These are phyloP conservation scores for Metschnikowia peoriensis DNA, from an alignment of 805 yeast genomes.

Conservation along the genomic window DNA sequence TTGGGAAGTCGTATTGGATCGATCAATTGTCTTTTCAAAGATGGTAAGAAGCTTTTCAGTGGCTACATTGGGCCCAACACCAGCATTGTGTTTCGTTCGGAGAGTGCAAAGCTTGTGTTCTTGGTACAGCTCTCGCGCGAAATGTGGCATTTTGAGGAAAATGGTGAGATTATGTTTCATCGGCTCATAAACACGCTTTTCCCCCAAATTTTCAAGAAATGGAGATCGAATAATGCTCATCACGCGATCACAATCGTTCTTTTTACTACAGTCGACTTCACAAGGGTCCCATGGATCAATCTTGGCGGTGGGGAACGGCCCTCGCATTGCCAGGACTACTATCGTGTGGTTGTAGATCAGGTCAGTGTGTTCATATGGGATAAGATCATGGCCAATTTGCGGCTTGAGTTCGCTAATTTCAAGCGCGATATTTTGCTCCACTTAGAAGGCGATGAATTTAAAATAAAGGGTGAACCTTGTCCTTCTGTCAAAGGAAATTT, in stretches of 20 bases:
- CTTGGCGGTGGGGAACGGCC: slow-evolving; percentile 72
- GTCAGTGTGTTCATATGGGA: slow-evolving; percentile 88
- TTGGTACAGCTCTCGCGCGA: slow-evolving; percentile 88
- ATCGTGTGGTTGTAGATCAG: slow-evolving; percentile 92
- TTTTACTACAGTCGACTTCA: slow-evolving; percentile 76
- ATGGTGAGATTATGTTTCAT: slow-evolving; percentile 91
- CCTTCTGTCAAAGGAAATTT: slow-evolving; percentile 91
- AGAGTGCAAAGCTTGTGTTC: slow-evolving; percentile 79
- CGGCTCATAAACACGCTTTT: slow-evolving; percentile 88
- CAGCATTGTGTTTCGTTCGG: slow-evolving; percentile 83
- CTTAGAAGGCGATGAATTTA: slow-evolving; percentile 34
- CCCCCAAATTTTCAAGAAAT: slow-evolving; percentile 82
- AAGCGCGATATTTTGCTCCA: slow-evolving; percentile 67
- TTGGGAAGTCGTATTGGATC: slow-evolving; percentile 59
- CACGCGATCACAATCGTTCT: slow-evolving; percentile 87
- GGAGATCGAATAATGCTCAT: slow-evolving; percentile 86
- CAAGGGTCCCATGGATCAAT: slow-evolving; percentile 51
- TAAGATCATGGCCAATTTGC: slow-evolving; percentile 81
- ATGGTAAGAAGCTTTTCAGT: slow-evolving; percentile 69
- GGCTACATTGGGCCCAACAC: slow-evolving; percentile 76
- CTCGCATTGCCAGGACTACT: slow-evolving; percentile 70
- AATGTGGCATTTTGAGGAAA: slow-evolving; percentile 98
- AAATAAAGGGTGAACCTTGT: slow-evolving; percentile 50
- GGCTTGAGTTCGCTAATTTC: slow-evolving; percentile 82
- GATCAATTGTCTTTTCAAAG: slow-evolving; percentile 60